Evolutionary conservation across 2,329 filamentous ascomycete genomes (phyloP).

Genomic region (Colletotrichum filicis): DNA sequence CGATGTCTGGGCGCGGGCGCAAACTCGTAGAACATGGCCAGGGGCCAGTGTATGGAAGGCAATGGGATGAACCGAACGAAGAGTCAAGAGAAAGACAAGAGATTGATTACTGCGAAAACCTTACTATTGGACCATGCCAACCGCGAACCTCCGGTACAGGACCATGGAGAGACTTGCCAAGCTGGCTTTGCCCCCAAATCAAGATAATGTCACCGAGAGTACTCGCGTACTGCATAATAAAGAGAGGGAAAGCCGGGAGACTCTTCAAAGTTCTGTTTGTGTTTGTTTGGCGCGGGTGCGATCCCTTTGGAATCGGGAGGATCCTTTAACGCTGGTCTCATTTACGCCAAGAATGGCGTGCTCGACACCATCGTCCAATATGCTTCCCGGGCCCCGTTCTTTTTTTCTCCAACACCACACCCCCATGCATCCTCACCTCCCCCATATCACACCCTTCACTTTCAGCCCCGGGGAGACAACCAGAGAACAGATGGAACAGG

Average conservation of each 20-base stretch:
- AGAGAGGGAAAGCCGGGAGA: neutral
- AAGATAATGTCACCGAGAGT: neutral
- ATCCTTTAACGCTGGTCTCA: conserved; percentile 26
- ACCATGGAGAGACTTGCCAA: neutral
- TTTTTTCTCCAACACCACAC: conserved; percentile 6
- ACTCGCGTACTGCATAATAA: neutral
- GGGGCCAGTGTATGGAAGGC: neutral
- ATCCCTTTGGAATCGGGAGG: conserved; percentile 14
- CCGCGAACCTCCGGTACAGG: neutral
- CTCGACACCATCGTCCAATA: conserved; percentile 34
- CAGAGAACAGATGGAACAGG: conserved; percentile 2
- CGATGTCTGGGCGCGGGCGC: conserved; percentile 7
- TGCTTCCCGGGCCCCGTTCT: conserved; percentile 25
- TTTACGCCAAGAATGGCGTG: conserved; percentile 35
- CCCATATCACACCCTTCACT: neutral
- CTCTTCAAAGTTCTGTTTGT: neutral
- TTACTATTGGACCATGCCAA: conserved; percentile 1
- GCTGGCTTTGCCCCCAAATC: neutral
- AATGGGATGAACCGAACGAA: neutral
- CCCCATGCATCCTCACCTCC: neutral
- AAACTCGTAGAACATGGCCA: neutral
- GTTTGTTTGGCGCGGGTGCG: conserved; percentile 26
- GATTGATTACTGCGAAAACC: neutral
- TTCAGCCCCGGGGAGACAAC: neutral
- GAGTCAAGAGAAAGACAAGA: neutral